Base-by-base conservation (phyloP, 345 rosid species). In the Dovyalis caffra region DNA sequence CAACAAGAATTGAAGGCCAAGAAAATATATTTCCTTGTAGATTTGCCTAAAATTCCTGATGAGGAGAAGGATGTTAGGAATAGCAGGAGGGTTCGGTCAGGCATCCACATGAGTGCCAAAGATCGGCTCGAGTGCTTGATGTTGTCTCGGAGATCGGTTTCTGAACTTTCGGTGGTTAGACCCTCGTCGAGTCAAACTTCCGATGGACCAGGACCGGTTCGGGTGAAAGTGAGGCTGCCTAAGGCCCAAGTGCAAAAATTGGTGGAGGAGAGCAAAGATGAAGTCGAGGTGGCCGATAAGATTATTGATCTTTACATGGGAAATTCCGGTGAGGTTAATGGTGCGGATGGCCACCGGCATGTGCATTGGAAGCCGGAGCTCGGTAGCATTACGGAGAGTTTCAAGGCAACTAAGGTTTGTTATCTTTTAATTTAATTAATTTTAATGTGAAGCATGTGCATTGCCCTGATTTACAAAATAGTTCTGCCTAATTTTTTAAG, bases 21-120 rank as follows among this genome's bases (percentile, higher is more conserved):
- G 79, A 79, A 97, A 88, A 84, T 96, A 9, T 96, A 96, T 38
- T 96, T 96, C 85, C 69, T 96, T 66, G 92, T 93, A n/a, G 97
- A 85, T 73, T 77, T 91, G 70, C 98, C 98, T 1, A 73, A 87
- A 68, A 74, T 63, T 45, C 69, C 86, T 4, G 70, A 71, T 4
- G 70, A 71, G 4, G 88, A 85, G 70, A 78, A 73, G 38, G 70
- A 14, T 8, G 85, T 97, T 3, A 85, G 58, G 58, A 53, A n/a
- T 8, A 53, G 26, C 43, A 47, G 98, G 66, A 88, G 95, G 83
- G 97, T 83, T 68, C 84, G 89, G 82, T 96, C 97, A 21, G 94
- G 87, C 45, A 88, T 96, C 0, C 73, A 81, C 77, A 89, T 96
- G 97, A 84, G 90, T 64, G 98, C 99, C 0, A 88, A 85, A 81